Conservation (phyloP, 768 basidiomycete species). For the Dendrothele bispora region DNA sequence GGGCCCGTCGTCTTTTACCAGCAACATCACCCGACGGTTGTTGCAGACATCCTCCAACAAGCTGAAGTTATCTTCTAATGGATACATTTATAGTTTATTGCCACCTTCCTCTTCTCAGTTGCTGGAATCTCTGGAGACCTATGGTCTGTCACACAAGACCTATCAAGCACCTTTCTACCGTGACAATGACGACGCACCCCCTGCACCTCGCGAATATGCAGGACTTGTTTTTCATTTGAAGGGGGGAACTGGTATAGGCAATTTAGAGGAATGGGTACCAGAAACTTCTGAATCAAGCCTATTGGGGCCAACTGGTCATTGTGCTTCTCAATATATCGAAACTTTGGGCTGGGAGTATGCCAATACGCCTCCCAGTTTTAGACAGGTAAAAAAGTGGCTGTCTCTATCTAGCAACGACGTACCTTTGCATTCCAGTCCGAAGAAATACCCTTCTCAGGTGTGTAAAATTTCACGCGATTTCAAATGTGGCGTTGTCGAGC, state of each 20-base stretch:
- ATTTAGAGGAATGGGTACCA: constrained; percentile 59
- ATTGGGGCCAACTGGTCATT: constrained; percentile 14
- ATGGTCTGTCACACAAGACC: constrained; percentile 55
- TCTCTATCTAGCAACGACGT: too few relatives aligned
- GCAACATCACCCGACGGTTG: constrained; percentile 7
- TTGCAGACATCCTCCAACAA: constrained; percentile 16
- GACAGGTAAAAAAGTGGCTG: constrained; percentile 59
- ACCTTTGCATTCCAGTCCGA: constrained; percentile 24
- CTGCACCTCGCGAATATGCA: constrained; percentile 71
- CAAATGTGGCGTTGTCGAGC: not conserved
- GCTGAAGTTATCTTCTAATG: constrained; percentile 28
- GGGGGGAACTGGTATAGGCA: constrained; percentile 55
- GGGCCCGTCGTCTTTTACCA: not conserved
- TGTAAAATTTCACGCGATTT: not conserved
- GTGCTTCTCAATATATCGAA: constrained; percentile 16
- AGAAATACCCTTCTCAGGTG: constrained; percentile 53
- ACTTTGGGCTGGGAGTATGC: constrained; percentile 83
- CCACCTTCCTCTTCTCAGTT: constrained; percentile 56
- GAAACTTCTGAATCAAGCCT: constrained; percentile 1
- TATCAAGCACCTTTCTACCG: constrained; percentile 87
- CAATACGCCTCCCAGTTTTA: constrained; percentile 60
- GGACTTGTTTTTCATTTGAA: constrained; percentile 75
- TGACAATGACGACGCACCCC: constrained; percentile 65
- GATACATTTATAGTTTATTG: constrained; percentile 44
- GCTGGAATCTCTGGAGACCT: constrained; percentile 38